A percentile compares a stretch with the other conserved stretches of the same genome.
These are phyloP conservation scores for Gossypium australe DNA, from an alignment of 345 rosid genomes.

Conservation along the genomic window DNA sequence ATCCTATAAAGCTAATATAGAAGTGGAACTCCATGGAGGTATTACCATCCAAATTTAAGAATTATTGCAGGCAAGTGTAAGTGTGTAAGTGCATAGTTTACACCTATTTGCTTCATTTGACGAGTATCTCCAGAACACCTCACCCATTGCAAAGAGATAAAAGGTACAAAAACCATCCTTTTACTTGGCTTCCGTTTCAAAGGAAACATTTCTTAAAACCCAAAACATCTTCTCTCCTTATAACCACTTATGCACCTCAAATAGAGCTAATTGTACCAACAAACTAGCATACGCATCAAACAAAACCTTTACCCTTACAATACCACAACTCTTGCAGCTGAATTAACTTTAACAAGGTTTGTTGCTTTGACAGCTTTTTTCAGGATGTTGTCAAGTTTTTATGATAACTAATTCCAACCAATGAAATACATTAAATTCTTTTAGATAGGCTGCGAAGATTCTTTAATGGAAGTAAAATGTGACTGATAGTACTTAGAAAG, in stretches of 20 bases:
- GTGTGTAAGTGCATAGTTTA: neutral
- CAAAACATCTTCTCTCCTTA: neutral
- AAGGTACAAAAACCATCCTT: neutral
- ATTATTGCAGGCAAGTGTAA: neutral
- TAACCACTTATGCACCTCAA: neutral
- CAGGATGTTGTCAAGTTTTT: constrained; percentile 1
- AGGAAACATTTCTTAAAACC: neutral
- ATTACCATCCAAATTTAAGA: neutral
- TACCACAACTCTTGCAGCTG: neutral
- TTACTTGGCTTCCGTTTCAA: constrained; percentile 1
- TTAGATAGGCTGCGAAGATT: neutral
- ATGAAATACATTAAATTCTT: neutral
- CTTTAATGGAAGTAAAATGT: constrained; percentile 9
- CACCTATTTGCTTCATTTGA: neutral
- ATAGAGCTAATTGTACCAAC: neutral
- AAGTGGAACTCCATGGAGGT: constrained; percentile 1
- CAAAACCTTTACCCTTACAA: neutral
- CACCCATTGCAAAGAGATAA: neutral
- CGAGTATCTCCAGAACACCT: neutral
- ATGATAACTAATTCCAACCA: neutral
- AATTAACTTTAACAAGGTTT: neutral
- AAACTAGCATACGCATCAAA: neutral
- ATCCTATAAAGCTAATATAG: neutral
- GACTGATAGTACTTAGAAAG: constrained; percentile 7
- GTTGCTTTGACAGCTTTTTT: neutral